Evolutionary conservation across 139 green algal genomes (phyloP), one percentile per base, ranked within the genome.

Genomic region (Chlamydomonas schloesseri): DNA sequence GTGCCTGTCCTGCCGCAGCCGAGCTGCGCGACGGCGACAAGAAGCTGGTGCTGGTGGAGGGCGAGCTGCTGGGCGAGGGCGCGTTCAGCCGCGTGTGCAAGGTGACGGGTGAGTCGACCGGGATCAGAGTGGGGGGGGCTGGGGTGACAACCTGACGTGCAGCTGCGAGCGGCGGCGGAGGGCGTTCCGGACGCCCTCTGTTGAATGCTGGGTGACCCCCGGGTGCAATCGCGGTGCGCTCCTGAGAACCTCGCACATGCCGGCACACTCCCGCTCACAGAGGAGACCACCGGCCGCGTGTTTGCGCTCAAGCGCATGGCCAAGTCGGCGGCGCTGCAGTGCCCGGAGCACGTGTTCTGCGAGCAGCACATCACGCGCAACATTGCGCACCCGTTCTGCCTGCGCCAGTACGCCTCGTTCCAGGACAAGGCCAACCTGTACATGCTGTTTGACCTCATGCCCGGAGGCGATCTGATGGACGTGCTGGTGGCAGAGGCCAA

Each of bases 391-490:
- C 96, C 95, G 42, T 98, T 99, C 92, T 98, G 97, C 90, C 97
- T 99, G 78, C 92, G 96, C 2, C 96, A 99, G 92, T 99, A 99
- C 88, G 95, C 94, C 20, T 96, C 94, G 17, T 99, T 99, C 91
- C 95, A 99, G 93, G 96, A 98, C 92, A 92, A 92, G 77, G 91
- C 93, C 86, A 92, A 98, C 81, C 90, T 98, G 37, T 99, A 99
- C 94, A 96, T 99, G 50, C 85, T 99, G 73, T 98, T 99, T 81
- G 97, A 99, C 86, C 92, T 97, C 50, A 96, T 99, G 94, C 83
- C 90, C n/a, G 95, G 96, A 2, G 97, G 97, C n/a, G 97, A 99
- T 83, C 89, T 99, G 62, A 99, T 99, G 97, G 97, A 99, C 76
- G 93, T 98, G 76, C 90, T 99, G 78, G 96, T 97, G 37, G 93